Percentiles rank a stretch among this genome's conserved stretches.
Conservation (phyloP, 1,139 yeast genomes). For the Geotrichum phurueaensis region DNA sequence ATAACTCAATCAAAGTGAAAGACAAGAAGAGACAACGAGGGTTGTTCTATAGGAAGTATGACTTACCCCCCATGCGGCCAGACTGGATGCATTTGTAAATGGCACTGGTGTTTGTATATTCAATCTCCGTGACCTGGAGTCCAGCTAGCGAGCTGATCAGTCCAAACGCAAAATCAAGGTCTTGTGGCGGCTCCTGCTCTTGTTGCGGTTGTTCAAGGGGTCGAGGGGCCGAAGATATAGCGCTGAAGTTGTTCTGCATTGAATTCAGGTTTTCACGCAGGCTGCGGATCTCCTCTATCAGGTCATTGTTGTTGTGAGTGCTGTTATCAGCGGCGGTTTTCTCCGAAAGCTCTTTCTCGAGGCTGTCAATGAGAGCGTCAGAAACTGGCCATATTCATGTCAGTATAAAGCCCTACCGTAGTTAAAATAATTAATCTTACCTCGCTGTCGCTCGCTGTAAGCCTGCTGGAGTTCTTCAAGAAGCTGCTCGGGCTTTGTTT, state of each 20-base stretch:
- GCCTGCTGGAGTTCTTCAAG: constrained; percentile 8
- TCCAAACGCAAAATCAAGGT: constrained; percentile 13
- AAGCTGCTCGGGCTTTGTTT: constrained; percentile 13
- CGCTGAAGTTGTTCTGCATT: constrained; percentile 1
- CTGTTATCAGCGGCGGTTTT: not conserved
- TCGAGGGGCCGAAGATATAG: not conserved
- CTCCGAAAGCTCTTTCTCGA: constrained; percentile 4
- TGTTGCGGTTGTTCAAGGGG: constrained; percentile 5
- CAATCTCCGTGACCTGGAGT: constrained; percentile 12
- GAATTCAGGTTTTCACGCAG: constrained; percentile 2
- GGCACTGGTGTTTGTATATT: constrained; percentile 12
- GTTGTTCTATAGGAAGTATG: not conserved
- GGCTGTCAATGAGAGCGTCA: constrained; percentile 7
- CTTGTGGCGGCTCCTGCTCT: not conserved
- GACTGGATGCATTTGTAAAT: constrained; percentile 11
- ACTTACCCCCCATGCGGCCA: constrained; percentile 13
- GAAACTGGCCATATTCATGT: not conserved
- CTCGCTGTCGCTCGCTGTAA: constrained; percentile 4
- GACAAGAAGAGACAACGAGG: not conserved
- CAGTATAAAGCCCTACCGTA: not conserved
- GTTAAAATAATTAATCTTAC: not conserved
- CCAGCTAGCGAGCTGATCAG: constrained; percentile 12
- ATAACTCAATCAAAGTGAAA: not conserved
- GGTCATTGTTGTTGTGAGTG: not conserved
- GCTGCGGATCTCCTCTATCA: constrained; percentile 1